phyloP scores from a whole-genome alignment of 2,329 filamentous ascomycete genomes.

The Apiospora sp. region DNA sequence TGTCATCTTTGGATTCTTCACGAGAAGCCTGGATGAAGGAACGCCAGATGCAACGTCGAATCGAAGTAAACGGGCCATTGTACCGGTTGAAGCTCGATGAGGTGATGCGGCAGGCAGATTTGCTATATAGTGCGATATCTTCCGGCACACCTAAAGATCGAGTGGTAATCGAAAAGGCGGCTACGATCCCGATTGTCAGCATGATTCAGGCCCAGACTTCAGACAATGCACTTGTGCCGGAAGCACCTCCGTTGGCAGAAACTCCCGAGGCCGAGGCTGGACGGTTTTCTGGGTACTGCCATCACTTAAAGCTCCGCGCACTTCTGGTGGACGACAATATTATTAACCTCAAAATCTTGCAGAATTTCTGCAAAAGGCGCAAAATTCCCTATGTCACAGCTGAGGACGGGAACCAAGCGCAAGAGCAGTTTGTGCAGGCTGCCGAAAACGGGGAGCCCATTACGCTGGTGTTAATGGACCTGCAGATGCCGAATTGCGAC shows the following conservation, averaged over 20 bases:
- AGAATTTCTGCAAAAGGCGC: constrained; percentile 27
- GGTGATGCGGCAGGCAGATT: constrained; percentile 22
- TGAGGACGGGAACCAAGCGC: constrained; percentile 23
- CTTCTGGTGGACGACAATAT: constrained; percentile 28
- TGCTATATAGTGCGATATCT: constrained; percentile 3
- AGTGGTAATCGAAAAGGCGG: not conserved
- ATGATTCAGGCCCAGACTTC: not conserved
- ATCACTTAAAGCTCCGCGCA: constrained; percentile 12
- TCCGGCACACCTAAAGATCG: not conserved
- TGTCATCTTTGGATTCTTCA: not conserved
- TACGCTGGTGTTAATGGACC: constrained; percentile 27
- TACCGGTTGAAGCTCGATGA: constrained; percentile 21
- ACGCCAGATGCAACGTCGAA: constrained; percentile 7
- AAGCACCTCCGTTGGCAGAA: not conserved
- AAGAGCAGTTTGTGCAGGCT: constrained; percentile 13
- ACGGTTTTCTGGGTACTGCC: constrained; percentile 2
- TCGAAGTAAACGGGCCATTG: constrained; percentile 20
- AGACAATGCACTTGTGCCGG: not conserved
- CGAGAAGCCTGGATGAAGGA: not conserved
- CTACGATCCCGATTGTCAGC: not conserved
- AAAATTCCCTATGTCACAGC: constrained; percentile 26
- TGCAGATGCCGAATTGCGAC: constrained; percentile 27
- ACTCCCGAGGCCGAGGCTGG: not conserved
- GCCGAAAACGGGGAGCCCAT: constrained; percentile 19
- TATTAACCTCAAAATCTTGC: constrained; percentile 26